A percentile compares a stretch with the other conserved stretches of the same genome.
Conservation (phyloP, 371 early-diverging fungal genomes). For the Haplosporangium sp. region DNA sequence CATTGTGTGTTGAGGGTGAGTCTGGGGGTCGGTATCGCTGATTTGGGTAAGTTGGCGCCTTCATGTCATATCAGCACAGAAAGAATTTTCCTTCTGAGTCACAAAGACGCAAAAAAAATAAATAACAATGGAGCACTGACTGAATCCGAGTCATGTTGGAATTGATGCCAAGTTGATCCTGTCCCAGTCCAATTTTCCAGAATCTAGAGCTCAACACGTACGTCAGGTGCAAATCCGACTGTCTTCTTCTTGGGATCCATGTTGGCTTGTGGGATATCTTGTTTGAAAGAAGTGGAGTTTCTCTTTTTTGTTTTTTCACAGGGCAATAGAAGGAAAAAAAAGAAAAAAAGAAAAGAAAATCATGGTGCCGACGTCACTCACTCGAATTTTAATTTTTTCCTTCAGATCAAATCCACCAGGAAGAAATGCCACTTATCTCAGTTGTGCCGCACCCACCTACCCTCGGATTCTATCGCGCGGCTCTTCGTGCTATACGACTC, state of each 20-base stretch:
- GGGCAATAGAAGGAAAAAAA: no score
- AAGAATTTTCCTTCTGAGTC: constrained; percentile 33
- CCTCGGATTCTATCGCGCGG: constrained; percentile 41
- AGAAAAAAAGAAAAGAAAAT: not conserved
- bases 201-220: constrained; percentile 15
- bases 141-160: constrained; percentile 15
- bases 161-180: constrained; percentile 3
- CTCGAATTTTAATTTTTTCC: not conserved
- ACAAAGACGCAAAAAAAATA: constrained; percentile 16
- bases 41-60: no score
- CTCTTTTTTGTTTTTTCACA: not conserved
- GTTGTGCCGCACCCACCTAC: constrained; percentile 42
- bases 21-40: not conserved
- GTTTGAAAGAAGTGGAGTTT: not conserved
- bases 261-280: not conserved
- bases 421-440: constrained; percentile 17
- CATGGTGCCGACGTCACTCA: not conserved
- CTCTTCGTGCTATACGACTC: constrained; percentile 25
- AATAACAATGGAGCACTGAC: constrained; percentile 7
- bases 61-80: no score
- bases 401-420: not conserved
- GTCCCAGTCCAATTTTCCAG: not conserved
- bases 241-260: constrained; percentile 59
- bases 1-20: constrained; percentile 2
- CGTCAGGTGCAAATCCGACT: constrained; percentile 54